Evolutionary conservation across 2,329 filamentous ascomycete genomes (phyloP), one percentile per base, ranked within the genome.

Genomic region (Trichoderma simmonsii): DNA sequence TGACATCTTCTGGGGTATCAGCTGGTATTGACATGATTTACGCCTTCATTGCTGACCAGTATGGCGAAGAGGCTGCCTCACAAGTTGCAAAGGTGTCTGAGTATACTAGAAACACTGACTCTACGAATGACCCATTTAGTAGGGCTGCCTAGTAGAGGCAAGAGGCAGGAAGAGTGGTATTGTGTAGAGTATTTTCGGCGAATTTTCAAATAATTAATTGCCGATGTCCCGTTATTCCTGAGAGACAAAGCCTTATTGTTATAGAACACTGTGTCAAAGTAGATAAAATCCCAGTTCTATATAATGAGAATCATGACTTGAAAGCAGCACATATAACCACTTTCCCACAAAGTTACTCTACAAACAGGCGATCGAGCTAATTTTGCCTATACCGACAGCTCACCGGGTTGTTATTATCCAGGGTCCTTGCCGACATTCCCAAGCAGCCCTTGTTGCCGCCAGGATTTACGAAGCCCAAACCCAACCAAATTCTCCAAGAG

Each of bases 1-100:
- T 89, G 89, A 89, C 86, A 0, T 86, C 85, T 2, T 88, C 87
- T 0, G 89, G 90, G 0, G 85, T 91, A 6, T 85, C 85, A 66
- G 80, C 80, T 1, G 81, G 81, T 6, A 82, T 83, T 3, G 81
- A 83, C 70, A 81, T 81, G 79, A 79, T 77, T 12, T 82, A 79
- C 72, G 80, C 77, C 0, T 83, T 80, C 32, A 75, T 79, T 15
- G 72, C 74, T 2, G 73, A 74, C 1, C 71, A 78, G 15, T 91
- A 85, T 78, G 89, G 89, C 0, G 82, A 85, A 57, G 84, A 85
- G 2, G 78, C 83, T 15, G 88, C 89, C 2, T 77, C 80, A 28
- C 76, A 75, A 1, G 79, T 90, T 34, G 87, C 88, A 2, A 80
- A 85, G 66, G 77, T 75, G 34, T 85, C 88, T 72, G 90, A 92